Conservation (phyloP, 768 basidiomycete species). For the Xerocomus spinulosus region DNA sequence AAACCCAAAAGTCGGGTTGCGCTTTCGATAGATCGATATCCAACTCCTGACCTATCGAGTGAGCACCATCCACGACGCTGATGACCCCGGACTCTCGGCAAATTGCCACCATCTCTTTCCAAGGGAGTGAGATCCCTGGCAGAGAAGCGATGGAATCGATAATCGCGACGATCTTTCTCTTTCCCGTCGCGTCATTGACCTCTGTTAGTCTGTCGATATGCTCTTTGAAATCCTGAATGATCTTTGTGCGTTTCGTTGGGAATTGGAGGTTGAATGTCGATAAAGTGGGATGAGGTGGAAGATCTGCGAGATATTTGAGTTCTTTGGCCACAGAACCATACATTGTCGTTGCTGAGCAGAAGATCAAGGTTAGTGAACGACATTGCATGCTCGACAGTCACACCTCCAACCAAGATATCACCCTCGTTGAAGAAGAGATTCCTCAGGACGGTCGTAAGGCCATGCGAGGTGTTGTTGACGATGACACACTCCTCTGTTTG, state of each 20-base stretch:
- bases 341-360: slow-evolving; percentile 46
- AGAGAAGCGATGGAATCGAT: slow-evolving; percentile 63
- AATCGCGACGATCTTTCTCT: slow-evolving; percentile 55
- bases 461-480: slow-evolving; percentile 29
- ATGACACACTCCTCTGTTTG: slow-evolving; percentile 56
- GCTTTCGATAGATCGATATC: slow-evolving; percentile 51
- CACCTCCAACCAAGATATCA: slow-evolving; percentile 57
- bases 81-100: slow-evolving; percentile 59
- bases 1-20: slow-evolving; percentile 74
- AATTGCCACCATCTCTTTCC: slow-evolving; percentile 64
- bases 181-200: slow-evolving; percentile 15
- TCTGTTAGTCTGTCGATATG: slow-evolving; percentile 32
- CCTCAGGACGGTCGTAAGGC: slow-evolving; percentile 57
- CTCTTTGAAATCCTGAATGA: slow-evolving; percentile 47
- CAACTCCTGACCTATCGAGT: slow-evolving; percentile 69
- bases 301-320: slow-evolving; percentile 51
- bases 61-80: slow-evolving; percentile 76
- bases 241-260: slow-evolving; percentile 51
- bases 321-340: slow-evolving; percentile 54
- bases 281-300: slow-evolving; percentile 47
- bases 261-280: slow-evolving; percentile 50
- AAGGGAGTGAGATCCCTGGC: slow-evolving; percentile 63
- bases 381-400: not conserved
- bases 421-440: slow-evolving; percentile 52
- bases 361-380: not conserved